phyloP scores from a whole-genome alignment of 179 eudicot species.

The Beta macrorhiza region DNA sequence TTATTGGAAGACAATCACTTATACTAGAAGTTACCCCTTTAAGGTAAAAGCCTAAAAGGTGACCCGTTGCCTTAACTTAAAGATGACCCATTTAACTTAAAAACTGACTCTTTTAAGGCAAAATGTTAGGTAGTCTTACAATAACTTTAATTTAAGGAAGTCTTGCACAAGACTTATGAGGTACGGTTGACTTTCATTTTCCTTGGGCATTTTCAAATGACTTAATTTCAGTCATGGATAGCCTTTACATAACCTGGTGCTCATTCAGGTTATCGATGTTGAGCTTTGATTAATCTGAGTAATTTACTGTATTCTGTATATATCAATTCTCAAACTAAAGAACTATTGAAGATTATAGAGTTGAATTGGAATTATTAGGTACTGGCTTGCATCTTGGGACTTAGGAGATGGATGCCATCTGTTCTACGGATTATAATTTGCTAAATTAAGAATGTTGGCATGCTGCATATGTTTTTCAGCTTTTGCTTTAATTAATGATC shows the following conservation, averaged over 20 bases:
- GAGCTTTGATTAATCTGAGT: background rate
- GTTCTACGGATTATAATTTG: background rate
- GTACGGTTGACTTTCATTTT: background rate
- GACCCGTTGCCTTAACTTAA: too few relatives aligned
- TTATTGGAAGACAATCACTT: too few relatives aligned
- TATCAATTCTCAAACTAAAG: background rate
- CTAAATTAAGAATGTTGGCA: background rate
- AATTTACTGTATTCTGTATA: background rate
- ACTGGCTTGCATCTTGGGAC: background rate
- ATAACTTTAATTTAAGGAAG: too few relatives aligned
- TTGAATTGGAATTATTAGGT: background rate
- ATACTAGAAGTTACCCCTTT: too few relatives aligned
- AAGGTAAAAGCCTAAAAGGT: too few relatives aligned
- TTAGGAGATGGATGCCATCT: background rate
- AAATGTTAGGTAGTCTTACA: too few relatives aligned
- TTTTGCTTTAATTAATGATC: slow-evolving; percentile 6
- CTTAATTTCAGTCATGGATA: background rate
- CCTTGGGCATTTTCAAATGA: background rate
- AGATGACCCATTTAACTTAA: too few relatives aligned
- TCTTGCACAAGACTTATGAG: too few relatives aligned
- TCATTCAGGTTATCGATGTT: background rate
- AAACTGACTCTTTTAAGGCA: too few relatives aligned
- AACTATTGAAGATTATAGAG: background rate
- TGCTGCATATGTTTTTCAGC: background rate
- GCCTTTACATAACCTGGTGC: background rate